Percentiles rank a stretch among this genome's conserved stretches.
Evolutionary conservation across 768 basidiomycete genomes (phyloP).

Genomic region (Sporobolomyces pararoseus): DNA sequence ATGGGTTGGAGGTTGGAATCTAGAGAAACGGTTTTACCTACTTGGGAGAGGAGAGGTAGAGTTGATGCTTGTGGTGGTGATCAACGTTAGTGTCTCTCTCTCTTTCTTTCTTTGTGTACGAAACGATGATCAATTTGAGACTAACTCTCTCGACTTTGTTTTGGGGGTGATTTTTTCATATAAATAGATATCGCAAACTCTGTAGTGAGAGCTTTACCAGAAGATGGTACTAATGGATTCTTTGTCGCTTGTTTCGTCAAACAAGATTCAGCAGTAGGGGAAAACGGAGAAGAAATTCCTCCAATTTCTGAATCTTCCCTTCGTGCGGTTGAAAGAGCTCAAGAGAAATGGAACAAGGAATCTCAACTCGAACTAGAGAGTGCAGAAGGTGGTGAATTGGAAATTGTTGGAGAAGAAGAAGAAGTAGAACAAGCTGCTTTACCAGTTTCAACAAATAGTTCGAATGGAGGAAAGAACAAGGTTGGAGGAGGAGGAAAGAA

Average conservation of each 20-base stretch:
- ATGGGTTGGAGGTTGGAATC: conserved; percentile 68
- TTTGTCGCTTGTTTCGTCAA: conserved; percentile 91
- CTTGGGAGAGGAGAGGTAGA: conserved; percentile 77
- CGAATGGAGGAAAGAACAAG: conserved; percentile 8
- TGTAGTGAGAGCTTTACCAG: conserved; percentile 53
- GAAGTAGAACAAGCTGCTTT: background rate
- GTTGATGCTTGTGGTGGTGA: conserved; percentile 59
- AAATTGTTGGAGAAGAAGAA: background rate
- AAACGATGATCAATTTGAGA: background rate
- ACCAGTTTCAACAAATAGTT: background rate
- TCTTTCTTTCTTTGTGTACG: too few relatives aligned
- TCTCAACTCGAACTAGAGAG: conserved; percentile 10
- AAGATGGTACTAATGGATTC: conserved; percentile 87
- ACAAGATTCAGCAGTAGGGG: background rate
- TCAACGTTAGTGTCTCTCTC: conserved; percentile 27
- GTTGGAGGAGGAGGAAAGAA: conserved; percentile 23
- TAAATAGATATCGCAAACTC: conserved; percentile 58
- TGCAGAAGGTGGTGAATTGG: conserved; percentile 3
- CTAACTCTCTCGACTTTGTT: background rate
- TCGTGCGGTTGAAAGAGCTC: conserved; percentile 9
- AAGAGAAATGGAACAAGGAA: conserved; percentile 27
- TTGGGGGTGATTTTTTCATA: too few relatives aligned
- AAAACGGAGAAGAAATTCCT: too few relatives aligned
- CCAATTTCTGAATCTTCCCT: background rate
- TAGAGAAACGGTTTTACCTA: conserved; percentile 64